Percentiles rank a stretch among this genome's conserved stretches.
These are phyloP conservation scores for Pittosporum tobira DNA, from an alignment of 129 eudicot genomes.

Conservation along the genomic window DNA sequence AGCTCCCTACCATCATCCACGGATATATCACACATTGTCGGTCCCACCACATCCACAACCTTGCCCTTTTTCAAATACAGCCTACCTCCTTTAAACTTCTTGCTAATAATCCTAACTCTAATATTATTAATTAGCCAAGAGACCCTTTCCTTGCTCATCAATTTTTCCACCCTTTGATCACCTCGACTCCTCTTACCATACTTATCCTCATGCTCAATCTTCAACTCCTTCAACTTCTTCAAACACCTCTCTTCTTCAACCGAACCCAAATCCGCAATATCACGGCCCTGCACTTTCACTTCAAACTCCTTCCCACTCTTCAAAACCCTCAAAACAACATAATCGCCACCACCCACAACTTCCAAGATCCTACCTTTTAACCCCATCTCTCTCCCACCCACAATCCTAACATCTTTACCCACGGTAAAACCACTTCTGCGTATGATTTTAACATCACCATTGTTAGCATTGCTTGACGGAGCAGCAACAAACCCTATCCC, in stretches of 20 bases:
- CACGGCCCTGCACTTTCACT: constrained; percentile 20
- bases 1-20: constrained; percentile 71
- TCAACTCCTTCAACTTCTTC: constrained; percentile 36
- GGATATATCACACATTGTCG: constrained; percentile 58
- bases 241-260: constrained; percentile 47
- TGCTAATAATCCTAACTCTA: constrained; percentile 63
- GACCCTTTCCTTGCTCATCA: constrained; percentile 8
- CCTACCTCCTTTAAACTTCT: constrained; percentile 65
- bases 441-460: constrained; percentile 6
- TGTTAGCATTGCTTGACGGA: background rate
- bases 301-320: constrained; percentile 28
- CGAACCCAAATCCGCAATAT: constrained; percentile 46
- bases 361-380: constrained; percentile 42
- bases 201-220: constrained; percentile 13
- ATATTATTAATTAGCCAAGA: constrained; percentile 71
- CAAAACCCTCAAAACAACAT: constrained; percentile 30
- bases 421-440: constrained; percentile 10
- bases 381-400: constrained; percentile 51
- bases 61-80: constrained; percentile 70
- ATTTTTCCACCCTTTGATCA: constrained; percentile 20
- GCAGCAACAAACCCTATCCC: constrained; percentile 72
- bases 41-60: constrained; percentile 89
- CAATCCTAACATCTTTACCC: constrained; percentile 46
- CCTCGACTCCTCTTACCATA: constrained; percentile 25
- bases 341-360: constrained; percentile 24